Evolutionary conservation across 805 yeast species (phyloP).

Genomic region (Zygosaccharomyces rouxii): DNA sequence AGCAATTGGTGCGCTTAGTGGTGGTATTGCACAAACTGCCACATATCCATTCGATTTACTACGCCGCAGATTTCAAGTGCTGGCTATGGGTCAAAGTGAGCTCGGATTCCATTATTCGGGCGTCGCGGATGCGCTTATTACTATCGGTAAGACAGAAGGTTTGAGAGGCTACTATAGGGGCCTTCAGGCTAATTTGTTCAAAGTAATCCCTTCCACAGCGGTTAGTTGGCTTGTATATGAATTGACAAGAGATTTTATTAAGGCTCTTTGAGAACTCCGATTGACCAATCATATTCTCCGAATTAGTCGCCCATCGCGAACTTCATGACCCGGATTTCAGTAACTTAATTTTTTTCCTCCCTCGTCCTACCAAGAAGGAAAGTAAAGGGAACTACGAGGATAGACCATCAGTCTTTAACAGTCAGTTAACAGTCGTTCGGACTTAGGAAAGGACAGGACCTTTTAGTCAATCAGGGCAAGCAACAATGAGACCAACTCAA

Average conservation of each 20-base stretch:
- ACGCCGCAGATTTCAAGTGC: slow-evolving; percentile 86
- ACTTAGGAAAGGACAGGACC: neutral
- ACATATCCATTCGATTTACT: slow-evolving; percentile 90
- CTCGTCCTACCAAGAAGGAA: neutral
- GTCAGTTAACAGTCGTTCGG: neutral
- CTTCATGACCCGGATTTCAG: neutral
- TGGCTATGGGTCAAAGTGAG: slow-evolving; percentile 65
- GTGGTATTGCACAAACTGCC: slow-evolving; percentile 84
- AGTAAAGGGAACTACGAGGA: neutral
- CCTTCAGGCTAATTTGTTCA: slow-evolving; percentile 73
- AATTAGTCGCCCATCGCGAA: neutral
- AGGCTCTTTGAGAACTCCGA: neutral
- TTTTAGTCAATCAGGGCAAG: neutral
- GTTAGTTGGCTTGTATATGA: slow-evolving; percentile 90
- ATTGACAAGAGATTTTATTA: slow-evolving; percentile 48
- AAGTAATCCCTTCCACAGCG: slow-evolving; percentile 94
- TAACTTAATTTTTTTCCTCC: neutral
- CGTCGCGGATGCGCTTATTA: slow-evolving; percentile 65
- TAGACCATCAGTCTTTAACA: too few species aligned
- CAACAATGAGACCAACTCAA: slow-evolving; percentile 47
- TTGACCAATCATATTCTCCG: neutral
- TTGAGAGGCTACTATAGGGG: slow-evolving; percentile 67
- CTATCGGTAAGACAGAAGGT: slow-evolving; percentile 74
- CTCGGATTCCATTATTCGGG: slow-evolving; percentile 80
- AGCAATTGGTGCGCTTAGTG: slow-evolving; percentile 76